A percentile compares a stretch with the other conserved stretches of the same genome.
Evolutionary conservation across 169 alveolate genomes (phyloP).

Genomic region (Cryptosporidium meleagridis): DNA sequence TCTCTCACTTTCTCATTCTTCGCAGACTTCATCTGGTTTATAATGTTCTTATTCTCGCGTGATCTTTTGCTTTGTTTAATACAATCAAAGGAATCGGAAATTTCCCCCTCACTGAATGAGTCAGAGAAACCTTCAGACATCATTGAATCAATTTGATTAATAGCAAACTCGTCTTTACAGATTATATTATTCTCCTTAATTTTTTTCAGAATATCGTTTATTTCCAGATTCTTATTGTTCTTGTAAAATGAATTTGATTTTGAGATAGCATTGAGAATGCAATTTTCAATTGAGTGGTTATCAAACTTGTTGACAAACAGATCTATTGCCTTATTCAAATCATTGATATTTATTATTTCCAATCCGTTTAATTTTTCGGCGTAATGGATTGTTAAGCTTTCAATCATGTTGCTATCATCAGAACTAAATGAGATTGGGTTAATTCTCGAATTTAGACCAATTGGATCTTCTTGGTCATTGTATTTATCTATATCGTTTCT

Average conservation of each 20-base stretch:
- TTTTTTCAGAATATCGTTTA: neutral
- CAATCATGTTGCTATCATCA: constrained; percentile 21
- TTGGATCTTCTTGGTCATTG: constrained; percentile 9
- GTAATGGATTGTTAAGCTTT: constrained; percentile 6
- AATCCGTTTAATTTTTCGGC: constrained; percentile 27
- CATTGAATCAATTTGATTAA: neutral
- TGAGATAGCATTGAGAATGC: neutral
- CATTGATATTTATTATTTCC: constrained; percentile 19
- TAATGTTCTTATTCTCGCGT: neutral
- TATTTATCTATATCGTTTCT: neutral
- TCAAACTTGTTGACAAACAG: constrained; percentile 51
- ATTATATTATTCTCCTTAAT: neutral
- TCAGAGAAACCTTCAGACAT: neutral
- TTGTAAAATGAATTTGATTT: constrained; percentile 22
- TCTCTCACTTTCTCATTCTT: neutral
- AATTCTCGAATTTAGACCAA: constrained; percentile 10
- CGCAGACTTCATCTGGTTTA: neutral
- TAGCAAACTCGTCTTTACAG: neutral
- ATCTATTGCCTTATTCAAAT: constrained; percentile 39
- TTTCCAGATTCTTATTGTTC: neutral
- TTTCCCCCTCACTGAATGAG: constrained; percentile 8
- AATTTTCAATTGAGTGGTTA: constrained; percentile 36
- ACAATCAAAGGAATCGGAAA: neutral
- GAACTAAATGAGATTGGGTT: neutral
- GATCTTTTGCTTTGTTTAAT: constrained; percentile 6